Base-by-base conservation (phyloP, 2,329 filamentous ascomycete genomes). In the Neospermospora avenae region DNA sequence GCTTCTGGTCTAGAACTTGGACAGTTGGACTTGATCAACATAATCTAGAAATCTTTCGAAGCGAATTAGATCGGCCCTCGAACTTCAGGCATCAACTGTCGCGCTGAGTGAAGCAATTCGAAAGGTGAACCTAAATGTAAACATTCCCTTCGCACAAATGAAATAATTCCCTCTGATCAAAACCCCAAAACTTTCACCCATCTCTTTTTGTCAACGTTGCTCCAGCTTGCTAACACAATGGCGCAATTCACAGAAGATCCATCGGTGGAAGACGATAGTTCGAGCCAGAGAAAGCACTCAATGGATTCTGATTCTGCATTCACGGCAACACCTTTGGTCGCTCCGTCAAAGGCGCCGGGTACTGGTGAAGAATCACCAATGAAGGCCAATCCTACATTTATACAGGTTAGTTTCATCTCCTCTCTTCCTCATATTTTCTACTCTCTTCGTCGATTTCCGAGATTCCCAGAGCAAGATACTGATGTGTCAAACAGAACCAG, bases 271-370 rank as follows among this genome's bases (percentile, higher is more conserved):
- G 7, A 44, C 20, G 31, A 46, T 16, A 13, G 20, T 41, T 39
- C 44, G 25, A 24, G 14, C 42, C 22, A 11, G 11, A 44, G 34
- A 45, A 39, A 53, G 13, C 22, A 55, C 28, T 18, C 57, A 8
- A 65, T 63, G 59, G 62, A 58, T 16, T 60, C 60, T 11, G 66
- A 70, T 48, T 52, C 37, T 24, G 62, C 55, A 39, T 66, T 65
- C 46, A 62, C 52, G 37, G 57, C 55, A 4, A 65, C 63, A 5
- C 65, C 65, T 22, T 25, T 65, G 20, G 37, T 49, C 34, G 37
- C 28, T 46, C 16, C 44, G 5, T 48, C 46, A 42, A 58, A 57
- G 41, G 34, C 42, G 24, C 45, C 10, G n/a, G n/a, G n/a, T 14
- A 16, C n/a, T 52, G 5, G 37, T n/a, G 48, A 58, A 16, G 48